phyloP scores from a whole-genome alignment of 768 basidiomycete species.

The Rickenella mellea region DNA sequence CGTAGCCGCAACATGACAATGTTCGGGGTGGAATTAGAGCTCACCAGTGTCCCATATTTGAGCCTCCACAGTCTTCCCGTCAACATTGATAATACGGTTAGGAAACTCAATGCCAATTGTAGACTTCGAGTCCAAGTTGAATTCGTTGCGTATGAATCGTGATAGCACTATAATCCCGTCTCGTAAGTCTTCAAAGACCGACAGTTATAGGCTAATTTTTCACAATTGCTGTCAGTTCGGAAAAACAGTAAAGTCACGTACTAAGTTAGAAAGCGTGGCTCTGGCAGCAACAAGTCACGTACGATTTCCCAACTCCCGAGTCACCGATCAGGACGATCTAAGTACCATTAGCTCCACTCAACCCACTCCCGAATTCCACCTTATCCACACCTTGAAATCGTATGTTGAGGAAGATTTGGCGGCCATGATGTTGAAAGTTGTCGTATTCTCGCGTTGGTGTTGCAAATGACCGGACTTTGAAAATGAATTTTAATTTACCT shows the following conservation, averaged over 20 bases:
- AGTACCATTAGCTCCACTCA: not conserved
- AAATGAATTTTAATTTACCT: too few species aligned
- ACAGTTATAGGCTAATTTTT: not conserved
- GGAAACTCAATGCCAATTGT: conserved; percentile 49
- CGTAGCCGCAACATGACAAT: not conserved
- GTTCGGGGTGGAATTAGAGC: too few species aligned
- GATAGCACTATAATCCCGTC: conserved; percentile 40
- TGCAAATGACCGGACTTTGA: too few species aligned
- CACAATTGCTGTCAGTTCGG: conserved; percentile 5
- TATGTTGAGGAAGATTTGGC: conserved; percentile 44
- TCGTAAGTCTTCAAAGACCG: not conserved
- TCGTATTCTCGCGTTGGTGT: too few species aligned
- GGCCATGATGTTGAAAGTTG: too few species aligned
- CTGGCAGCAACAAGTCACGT: conserved; percentile 10
- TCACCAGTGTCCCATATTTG: conserved; percentile 49
- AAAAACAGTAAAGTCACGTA: conserved; percentile 24
- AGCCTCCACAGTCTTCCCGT: conserved; percentile 43
- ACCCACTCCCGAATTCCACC: conserved; percentile 33
- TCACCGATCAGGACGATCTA: conserved; percentile 45
- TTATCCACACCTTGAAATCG: conserved; percentile 99
- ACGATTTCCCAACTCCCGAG: conserved; percentile 46
- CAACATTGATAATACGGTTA: conserved; percentile 40
- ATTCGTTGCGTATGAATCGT: conserved; percentile 45
- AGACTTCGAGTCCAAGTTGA: conserved; percentile 45
- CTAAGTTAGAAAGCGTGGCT: not conserved